Percentiles rank a stretch among this genome's conserved stretches.
Evolutionary conservation across 306 rosid species (phyloP).

Genomic region (Biancaea sappan): DNA sequence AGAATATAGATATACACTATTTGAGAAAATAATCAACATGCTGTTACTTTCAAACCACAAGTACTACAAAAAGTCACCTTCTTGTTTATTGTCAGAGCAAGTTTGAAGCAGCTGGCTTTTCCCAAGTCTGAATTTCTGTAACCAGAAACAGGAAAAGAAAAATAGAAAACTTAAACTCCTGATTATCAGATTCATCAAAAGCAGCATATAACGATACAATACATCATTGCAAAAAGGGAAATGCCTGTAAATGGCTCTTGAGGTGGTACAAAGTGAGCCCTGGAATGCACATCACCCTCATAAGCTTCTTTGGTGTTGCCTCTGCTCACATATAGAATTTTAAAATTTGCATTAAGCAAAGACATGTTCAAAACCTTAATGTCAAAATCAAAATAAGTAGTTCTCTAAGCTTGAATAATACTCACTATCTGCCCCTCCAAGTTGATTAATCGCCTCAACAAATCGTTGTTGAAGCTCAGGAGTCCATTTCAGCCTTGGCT

Average conservation of each 20-base stretch:
- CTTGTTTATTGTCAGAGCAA: slow-evolving; percentile 53
- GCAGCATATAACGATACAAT: slow-evolving; percentile 12
- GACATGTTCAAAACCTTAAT: slow-evolving; percentile 5
- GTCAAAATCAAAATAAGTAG: neutral
- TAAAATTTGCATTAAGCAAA: slow-evolving; percentile 25
- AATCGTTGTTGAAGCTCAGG: slow-evolving; percentile 78
- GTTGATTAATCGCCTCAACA: slow-evolving; percentile 71
- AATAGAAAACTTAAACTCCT: slow-evolving; percentile 18
- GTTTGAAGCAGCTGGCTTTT: slow-evolving; percentile 62
- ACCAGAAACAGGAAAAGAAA: slow-evolving; percentile 23
- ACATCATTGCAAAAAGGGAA: slow-evolving; percentile 19
- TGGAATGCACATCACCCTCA: slow-evolving; percentile 79
- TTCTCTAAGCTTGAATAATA: slow-evolving; percentile 20
- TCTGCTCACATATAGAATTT: slow-evolving; percentile 50
- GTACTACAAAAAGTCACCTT: slow-evolving; percentile 51
- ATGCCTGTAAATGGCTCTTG: slow-evolving; percentile 92
- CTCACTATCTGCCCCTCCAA: slow-evolving; percentile 87
- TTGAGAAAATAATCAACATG: slow-evolving; percentile 24
- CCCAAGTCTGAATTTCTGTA: slow-evolving; percentile 86
- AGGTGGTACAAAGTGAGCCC: slow-evolving; percentile 85
- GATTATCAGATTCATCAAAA: slow-evolving; percentile 26
- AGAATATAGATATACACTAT: slow-evolving; percentile 5
- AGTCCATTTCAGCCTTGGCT: slow-evolving; percentile 95
- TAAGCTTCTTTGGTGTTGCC: slow-evolving; percentile 84
- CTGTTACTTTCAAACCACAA: slow-evolving; percentile 19